phyloP scores from a whole-genome alignment of 2,329 filamentous ascomycete species.

The Aspergillus amoenus region DNA sequence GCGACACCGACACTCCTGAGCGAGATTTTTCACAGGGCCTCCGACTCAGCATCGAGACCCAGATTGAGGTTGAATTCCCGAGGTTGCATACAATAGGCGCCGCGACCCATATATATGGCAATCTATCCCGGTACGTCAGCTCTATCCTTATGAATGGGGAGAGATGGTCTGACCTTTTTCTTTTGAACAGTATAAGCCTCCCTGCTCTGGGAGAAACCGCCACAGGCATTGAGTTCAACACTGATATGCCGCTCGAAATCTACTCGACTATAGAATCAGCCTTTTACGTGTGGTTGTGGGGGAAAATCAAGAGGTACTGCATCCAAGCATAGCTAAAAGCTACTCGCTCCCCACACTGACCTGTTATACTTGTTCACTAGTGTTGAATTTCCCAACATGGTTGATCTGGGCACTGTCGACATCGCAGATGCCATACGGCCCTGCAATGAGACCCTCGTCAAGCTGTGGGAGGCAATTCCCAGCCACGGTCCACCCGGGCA shows the following conservation, averaged over 20 bases:
- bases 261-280: neutral
- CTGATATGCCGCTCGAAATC: neutral
- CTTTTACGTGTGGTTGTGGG: neutral
- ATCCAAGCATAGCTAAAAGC: neutral
- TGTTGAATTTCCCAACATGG: neutral
- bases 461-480: neutral
- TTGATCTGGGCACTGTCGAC: neutral
- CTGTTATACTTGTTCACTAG: neutral
- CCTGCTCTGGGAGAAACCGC: neutral
- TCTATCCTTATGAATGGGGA: neutral
- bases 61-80: neutral
- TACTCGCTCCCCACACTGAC: too few species aligned
- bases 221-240: neutral
- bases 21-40: neutral
- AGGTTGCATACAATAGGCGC: neutral
- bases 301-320: neutral
- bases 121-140: neutral
- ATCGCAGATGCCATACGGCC: neutral
- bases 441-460: neutral
- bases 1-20: neutral
- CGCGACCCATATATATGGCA: neutral
- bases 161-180: neutral
- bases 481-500: too few species aligned
- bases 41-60: neutral
- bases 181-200: neutral